Conservation (phyloP, 371 early-diverging fungal genomes). For the Apophysomyces trapeziformis region DNA sequence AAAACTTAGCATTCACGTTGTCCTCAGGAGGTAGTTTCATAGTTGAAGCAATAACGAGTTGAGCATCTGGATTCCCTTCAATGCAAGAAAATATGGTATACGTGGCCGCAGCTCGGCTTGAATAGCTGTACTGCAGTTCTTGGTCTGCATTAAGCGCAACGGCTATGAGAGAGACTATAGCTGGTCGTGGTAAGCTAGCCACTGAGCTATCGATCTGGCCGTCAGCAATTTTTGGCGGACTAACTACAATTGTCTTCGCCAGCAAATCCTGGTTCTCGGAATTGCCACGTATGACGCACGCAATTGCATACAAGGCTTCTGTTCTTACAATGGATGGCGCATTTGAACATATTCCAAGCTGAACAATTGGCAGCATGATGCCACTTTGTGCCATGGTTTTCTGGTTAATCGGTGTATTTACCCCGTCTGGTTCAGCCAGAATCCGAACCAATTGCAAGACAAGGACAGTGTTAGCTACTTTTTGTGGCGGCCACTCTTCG, state of each 20-base stretch:
- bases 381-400: conserved; percentile 84
- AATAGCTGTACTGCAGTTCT: conserved; percentile 55
- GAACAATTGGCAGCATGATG: conserved; percentile 67
- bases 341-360: conserved; percentile 63
- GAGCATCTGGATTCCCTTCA: conserved; percentile 81
- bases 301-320: conserved; percentile 82
- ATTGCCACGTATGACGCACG: conserved; percentile 81
- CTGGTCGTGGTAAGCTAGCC: conserved; percentile 50
- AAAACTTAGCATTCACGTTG: conserved; percentile 46
- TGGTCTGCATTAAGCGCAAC: conserved; percentile 55
- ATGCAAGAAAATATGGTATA: conserved; percentile 77
- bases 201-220: conserved; percentile 26
- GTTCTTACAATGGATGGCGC: conserved; percentile 66
- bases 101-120: conserved; percentile 76
- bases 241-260: conserved; percentile 54
- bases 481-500: conserved; percentile 78
- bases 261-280: conserved; percentile 76
- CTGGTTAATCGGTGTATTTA: conserved; percentile 88
- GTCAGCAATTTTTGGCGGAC: conserved; percentile 38
- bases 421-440: conserved; percentile 84
- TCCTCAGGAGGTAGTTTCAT: conserved; percentile 82
- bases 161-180: conserved; percentile 66
- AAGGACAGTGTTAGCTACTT: conserved; percentile 79
- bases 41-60: conserved; percentile 85
- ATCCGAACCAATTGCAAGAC: conserved; percentile 88